phyloP scores from a whole-genome alignment of 768 basidiomycete species.

The Boletus tomentosulus region DNA sequence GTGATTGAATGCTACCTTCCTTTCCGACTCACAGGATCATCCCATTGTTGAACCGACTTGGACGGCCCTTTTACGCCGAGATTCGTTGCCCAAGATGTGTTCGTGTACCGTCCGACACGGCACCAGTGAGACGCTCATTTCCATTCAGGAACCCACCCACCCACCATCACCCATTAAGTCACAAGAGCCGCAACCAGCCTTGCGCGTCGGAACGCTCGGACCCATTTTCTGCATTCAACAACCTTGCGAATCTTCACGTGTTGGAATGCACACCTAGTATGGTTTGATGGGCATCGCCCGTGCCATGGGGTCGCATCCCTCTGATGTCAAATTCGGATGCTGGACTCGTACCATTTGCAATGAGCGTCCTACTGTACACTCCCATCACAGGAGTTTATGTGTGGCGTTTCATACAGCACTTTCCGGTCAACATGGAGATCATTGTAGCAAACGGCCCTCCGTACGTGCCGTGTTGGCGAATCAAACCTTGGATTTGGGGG shows the following conservation, averaged over 20 bases:
- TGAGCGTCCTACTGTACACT: neutral
- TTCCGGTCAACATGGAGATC: slow-evolving; percentile 1
- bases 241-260: neutral
- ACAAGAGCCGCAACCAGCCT: neutral
- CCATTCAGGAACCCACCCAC: neutral
- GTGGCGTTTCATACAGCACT: neutral
- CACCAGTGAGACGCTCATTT: neutral
- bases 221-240: neutral
- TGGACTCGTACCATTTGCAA: neutral
- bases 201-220: neutral
- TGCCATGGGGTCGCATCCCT: neutral
- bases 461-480: neutral
- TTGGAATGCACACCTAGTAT: neutral
- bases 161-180: neutral
- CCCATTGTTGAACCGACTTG: neutral
- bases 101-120: neutral
- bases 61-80: neutral
- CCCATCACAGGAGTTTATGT: neutral
- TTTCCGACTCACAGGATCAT: slow-evolving; percentile 1
- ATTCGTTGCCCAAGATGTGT: neutral
- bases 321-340: neutral
- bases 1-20: neutral
- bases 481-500: neutral
- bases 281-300: neutral
- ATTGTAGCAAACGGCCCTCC: neutral